A percentile compares a stretch with the other conserved stretches of the same genome.
These are phyloP conservation scores for Chenopodium berlandieri DNA, from an alignment of 148 eudicot genomes.

Conservation along the genomic window DNA sequence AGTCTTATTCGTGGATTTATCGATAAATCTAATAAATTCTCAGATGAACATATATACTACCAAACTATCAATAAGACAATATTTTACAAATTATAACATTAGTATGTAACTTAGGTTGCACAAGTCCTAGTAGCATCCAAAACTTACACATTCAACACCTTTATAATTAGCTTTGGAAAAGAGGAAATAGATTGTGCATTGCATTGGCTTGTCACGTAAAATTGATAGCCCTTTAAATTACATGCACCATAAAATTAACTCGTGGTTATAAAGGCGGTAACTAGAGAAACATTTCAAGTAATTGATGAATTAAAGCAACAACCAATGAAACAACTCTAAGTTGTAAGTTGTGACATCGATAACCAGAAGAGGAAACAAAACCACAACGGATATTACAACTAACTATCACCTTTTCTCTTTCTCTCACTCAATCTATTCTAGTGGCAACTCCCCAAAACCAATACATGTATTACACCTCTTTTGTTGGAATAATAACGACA, in stretches of 20 bases:
- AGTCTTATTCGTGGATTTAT: no score
- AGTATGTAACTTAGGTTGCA: no score
- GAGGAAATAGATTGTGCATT: background rate
- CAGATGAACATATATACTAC: no score
- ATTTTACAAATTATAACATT: no score
- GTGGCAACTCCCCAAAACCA: background rate
- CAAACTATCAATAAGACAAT: no score
- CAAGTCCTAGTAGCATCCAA: background rate
- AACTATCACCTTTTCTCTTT: background rate
- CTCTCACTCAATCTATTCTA: background rate
- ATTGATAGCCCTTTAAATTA: background rate
- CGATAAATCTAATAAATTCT: no score
- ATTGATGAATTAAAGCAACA: conserved; percentile 1
- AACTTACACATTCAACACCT: background rate
- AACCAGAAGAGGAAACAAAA: background rate
- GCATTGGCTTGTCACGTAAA: no score
- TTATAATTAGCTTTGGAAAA: background rate
- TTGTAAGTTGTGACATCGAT: background rate
- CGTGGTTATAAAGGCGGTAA: background rate
- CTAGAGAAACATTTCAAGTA: background rate
- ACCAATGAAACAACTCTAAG: background rate
- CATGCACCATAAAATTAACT: background rate
- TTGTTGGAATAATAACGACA: background rate
- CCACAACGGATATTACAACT: background rate
- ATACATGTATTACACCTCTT: background rate